A percentile compares a stretch with the other conserved stretches of the same genome.
Conservation (phyloP, 805 yeast genomes). For the Ogataea paraovalis region DNA sequence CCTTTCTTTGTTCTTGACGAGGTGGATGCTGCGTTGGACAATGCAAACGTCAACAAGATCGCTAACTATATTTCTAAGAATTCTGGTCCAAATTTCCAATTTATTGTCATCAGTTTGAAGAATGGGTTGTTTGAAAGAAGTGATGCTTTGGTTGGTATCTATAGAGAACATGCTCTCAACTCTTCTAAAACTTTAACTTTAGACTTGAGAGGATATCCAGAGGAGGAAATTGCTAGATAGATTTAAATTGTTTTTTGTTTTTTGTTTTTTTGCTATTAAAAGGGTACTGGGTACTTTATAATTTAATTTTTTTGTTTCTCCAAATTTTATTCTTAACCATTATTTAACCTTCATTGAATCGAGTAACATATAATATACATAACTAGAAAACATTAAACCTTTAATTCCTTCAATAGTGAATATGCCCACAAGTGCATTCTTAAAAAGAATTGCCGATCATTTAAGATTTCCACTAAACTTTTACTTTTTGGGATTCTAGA, state of each 20-base stretch:
- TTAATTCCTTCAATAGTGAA: constrained; percentile 37
- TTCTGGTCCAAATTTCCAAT: constrained; percentile 77
- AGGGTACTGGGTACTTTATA: neutral
- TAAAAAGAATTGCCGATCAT: constrained; percentile 50
- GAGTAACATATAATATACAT: neutral
- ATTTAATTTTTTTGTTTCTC: neutral
- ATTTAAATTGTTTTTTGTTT: neutral
- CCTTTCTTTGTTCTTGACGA: constrained; percentile 96
- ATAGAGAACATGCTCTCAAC: constrained; percentile 71
- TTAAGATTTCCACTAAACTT: constrained; percentile 50
- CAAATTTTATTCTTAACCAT: too few species aligned
- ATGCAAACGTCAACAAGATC: constrained; percentile 77
- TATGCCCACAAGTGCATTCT: constrained; percentile 64
- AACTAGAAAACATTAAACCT: neutral
- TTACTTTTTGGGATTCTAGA: constrained; percentile 47
- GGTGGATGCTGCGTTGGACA: constrained; percentile 96
- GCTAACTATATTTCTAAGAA: constrained; percentile 80
- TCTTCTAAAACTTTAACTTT: constrained; percentile 70
- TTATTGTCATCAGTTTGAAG: constrained; percentile 89
- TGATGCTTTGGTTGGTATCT: constrained; percentile 89
- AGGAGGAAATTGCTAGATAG: constrained; percentile 19
- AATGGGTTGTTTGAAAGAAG: constrained; percentile 83
- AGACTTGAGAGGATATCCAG: constrained; percentile 62
- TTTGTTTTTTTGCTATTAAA: neutral
- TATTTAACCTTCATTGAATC: too few species aligned